Evolutionary conservation across 306 rosid genomes (phyloP).

Genomic region (Alnus glutinosa): DNA sequence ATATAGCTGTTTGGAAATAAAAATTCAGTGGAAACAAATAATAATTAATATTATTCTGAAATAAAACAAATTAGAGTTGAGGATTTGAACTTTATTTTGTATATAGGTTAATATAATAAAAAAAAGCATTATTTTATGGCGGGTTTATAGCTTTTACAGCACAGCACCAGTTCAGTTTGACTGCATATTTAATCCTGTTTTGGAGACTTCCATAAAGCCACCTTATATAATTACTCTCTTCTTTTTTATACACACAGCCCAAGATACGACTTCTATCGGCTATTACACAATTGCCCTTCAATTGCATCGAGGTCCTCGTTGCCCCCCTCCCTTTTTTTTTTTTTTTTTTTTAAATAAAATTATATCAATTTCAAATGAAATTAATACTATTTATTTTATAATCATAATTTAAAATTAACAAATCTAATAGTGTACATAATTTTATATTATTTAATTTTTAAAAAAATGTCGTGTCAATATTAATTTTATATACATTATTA

Average conservation of each 20-base stretch:
- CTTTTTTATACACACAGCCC: constrained; percentile 11
- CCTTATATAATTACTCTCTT: constrained; percentile 24
- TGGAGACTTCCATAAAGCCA: constrained; percentile 33
- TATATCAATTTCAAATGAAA: no score
- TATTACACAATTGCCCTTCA: constrained; percentile 37
- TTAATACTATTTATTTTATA: no score
- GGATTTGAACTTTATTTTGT: constrained; percentile 25
- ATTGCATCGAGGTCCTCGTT: neutral
- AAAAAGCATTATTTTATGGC: constrained; percentile 40
- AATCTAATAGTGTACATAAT: no score
- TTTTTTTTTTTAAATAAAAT: no score
- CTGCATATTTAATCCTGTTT: constrained; percentile 38
- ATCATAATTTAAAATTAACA: no score
- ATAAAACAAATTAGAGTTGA: constrained; percentile 27
- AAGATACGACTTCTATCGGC: neutral
- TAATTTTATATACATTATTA: no score
- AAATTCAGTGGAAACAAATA: neutral
- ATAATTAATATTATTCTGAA: neutral
- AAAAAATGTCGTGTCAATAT: no score
- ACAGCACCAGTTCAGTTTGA: constrained; percentile 60
- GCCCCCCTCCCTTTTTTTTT: no score
- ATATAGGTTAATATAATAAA: constrained; percentile 5
- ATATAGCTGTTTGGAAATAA: constrained; percentile 18
- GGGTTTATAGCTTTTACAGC: constrained; percentile 50
- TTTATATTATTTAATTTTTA: no score